These are phyloP conservation scores for Samsoniella hepiali DNA, from an alignment of 2,329 filamentous ascomycete species.

Conservation along the genomic window DNA sequence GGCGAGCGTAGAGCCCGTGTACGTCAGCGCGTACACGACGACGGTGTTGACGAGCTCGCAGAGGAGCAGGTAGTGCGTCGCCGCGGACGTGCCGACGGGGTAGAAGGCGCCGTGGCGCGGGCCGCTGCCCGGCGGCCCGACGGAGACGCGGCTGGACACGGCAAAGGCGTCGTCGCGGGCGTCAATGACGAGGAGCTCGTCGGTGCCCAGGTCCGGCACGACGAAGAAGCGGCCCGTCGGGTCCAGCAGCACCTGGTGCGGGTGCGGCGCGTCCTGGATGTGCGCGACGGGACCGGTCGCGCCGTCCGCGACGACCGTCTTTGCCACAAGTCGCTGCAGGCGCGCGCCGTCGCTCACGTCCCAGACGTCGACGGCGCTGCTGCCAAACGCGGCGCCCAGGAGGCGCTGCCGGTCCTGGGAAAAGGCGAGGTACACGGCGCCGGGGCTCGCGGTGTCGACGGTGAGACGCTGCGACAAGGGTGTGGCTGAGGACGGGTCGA, in stretches of 20 bases:
- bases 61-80: constrained; percentile 46
- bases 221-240: constrained; percentile 48
- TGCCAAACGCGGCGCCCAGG: constrained; percentile 42
- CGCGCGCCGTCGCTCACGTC: constrained; percentile 37
- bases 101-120: constrained; percentile 52
- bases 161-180: constrained; percentile 38
- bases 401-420: constrained; percentile 43
- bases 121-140: constrained; percentile 40
- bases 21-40: constrained; percentile 41
- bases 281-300: constrained; percentile 32
- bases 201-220: constrained; percentile 48
- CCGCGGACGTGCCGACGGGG: constrained; percentile 30
- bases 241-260: constrained; percentile 49
- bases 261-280: constrained; percentile 36
- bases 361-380: constrained; percentile 45
- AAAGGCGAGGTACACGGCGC: constrained; percentile 48
- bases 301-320: constrained; percentile 35
- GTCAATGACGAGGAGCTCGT: constrained; percentile 47
- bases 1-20: constrained; percentile 34
- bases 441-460: constrained; percentile 35
- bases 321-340: constrained; percentile 32
- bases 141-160: constrained; percentile 33
- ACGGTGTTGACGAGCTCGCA: constrained; percentile 47
- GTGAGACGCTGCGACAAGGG: constrained; percentile 28
- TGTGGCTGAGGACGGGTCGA: constrained; percentile 33